Percentiles rank a stretch among this genome's conserved stretches.
These are phyloP conservation scores for Hypoxylon perforatum DNA, from an alignment of 495 filamentous ascomycete genomes.

Conservation along the genomic window DNA sequence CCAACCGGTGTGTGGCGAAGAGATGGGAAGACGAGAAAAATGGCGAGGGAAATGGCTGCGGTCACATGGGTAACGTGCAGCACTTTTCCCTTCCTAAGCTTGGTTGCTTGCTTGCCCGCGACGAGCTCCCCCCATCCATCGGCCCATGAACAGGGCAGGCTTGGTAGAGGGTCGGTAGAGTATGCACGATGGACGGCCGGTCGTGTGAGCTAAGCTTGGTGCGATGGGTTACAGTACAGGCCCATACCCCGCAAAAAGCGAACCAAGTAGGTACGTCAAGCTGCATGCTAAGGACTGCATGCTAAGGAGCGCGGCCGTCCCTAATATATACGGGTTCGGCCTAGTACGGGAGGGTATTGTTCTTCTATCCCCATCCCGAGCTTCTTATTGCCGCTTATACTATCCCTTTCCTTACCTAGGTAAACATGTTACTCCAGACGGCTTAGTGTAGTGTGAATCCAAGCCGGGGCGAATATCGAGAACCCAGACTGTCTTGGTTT, in stretches of 20 bases:
- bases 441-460: slow-evolving; percentile 17
- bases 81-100: too few species aligned
- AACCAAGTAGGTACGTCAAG: slow-evolving; percentile 35
- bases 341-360: slow-evolving; percentile 14
- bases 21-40: slow-evolving; percentile 4
- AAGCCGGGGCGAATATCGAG: slow-evolving; percentile 14
- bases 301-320: slow-evolving; percentile 21
- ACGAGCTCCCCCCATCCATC: slow-evolving; percentile 13
- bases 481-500: slow-evolving; percentile 31
- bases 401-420: slow-evolving; percentile 16
- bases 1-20: slow-evolving; percentile 46
- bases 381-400: slow-evolving; percentile 15
- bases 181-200: slow-evolving; percentile 29
- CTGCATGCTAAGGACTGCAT: slow-evolving; percentile 39
- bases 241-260: slow-evolving; percentile 37
- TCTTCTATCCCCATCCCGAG: slow-evolving; percentile 7
- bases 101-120: slow-evolving; percentile 17
- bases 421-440: slow-evolving; percentile 1
- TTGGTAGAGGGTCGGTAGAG: neutral
- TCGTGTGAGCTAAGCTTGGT: slow-evolving; percentile 19
- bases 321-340: slow-evolving; percentile 20
- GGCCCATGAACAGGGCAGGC: too few species aligned
- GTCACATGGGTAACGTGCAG: slow-evolving; percentile 47
- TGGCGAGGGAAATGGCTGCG: slow-evolving; percentile 32
- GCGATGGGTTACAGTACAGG: slow-evolving; percentile 32